Conservation (phyloP, 192 early-diverging fungal genomes). For the Podila minutissima region DNA sequence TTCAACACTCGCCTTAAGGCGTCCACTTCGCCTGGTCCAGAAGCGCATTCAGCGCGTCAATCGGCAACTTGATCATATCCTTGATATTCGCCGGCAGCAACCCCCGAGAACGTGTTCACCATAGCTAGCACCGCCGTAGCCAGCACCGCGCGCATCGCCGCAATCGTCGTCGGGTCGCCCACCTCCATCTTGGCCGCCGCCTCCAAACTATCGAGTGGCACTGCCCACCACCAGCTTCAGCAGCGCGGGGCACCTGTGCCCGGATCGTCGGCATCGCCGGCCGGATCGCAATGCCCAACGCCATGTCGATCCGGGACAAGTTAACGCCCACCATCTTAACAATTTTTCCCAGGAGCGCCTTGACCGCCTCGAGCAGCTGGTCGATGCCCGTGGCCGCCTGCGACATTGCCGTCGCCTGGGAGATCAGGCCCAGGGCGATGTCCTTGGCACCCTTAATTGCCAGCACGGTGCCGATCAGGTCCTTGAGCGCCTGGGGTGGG, state of each 20-base stretch:
- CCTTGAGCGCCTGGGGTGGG: neutral
- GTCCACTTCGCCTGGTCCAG: neutral
- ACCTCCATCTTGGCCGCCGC: neutral
- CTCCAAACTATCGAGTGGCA: neutral
- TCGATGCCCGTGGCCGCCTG: neutral
- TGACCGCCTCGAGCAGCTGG: neutral
- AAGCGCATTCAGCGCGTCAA: neutral
- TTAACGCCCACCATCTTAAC: no score
- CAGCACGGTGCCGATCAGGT: neutral
- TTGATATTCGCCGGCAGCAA: neutral
- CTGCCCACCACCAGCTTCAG: neutral
- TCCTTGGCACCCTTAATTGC: neutral
- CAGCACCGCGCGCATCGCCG: neutral
- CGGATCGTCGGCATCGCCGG: conserved; percentile 2
- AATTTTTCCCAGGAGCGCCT: neutral
- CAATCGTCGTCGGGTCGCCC: neutral
- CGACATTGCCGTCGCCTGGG: neutral
- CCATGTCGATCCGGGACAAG: neutral
- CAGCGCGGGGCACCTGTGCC: neutral
- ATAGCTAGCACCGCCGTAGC: neutral
- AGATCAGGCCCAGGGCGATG: neutral
- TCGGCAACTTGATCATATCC: neutral
- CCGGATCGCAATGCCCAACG: conserved; percentile 3
- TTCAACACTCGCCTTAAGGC: no score
- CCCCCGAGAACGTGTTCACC: neutral